Percentiles rank a stretch among this genome's conserved stretches.
Conservation (phyloP, 1,139 yeast genomes). For the Starmera stellimalicola region DNA sequence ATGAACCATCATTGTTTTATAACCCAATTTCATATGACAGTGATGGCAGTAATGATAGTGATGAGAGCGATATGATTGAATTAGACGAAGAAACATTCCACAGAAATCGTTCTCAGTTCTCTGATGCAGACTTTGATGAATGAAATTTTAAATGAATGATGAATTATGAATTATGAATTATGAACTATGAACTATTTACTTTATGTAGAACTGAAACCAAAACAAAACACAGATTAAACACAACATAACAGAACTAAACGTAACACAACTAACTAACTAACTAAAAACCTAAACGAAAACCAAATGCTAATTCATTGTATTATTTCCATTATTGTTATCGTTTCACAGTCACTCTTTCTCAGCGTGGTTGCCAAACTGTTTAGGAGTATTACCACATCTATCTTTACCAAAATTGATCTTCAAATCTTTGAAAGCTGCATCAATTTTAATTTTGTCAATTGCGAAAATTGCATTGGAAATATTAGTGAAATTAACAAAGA, state of each 20-base stretch:
- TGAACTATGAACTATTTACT: neutral
- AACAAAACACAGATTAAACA: neutral
- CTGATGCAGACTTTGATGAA: neutral
- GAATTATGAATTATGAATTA: neutral
- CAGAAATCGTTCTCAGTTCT: neutral
- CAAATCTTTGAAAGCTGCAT: conserved; percentile 37
- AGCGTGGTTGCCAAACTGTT: conserved; percentile 19
- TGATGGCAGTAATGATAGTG: neutral
- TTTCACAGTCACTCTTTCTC: neutral
- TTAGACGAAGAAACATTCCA: neutral
- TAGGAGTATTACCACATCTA: conserved; percentile 70
- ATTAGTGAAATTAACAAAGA: conserved; percentile 84
- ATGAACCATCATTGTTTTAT: too few relatives aligned
- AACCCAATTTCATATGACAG: too few relatives aligned
- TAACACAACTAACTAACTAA: neutral
- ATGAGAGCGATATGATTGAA: neutral
- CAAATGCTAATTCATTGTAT: neutral
- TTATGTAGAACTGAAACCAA: neutral
- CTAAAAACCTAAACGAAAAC: too few relatives aligned
- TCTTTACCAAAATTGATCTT: conserved; percentile 88
- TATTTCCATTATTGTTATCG: neutral
- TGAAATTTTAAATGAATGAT: neutral
- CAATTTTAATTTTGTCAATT: conserved; percentile 52
- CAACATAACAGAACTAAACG: neutral
- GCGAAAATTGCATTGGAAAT: conserved; percentile 84